Base-by-base conservation (phyloP, 2,329 filamentous ascomycete species). In the Ilyonectria mors-panacis region DNA sequence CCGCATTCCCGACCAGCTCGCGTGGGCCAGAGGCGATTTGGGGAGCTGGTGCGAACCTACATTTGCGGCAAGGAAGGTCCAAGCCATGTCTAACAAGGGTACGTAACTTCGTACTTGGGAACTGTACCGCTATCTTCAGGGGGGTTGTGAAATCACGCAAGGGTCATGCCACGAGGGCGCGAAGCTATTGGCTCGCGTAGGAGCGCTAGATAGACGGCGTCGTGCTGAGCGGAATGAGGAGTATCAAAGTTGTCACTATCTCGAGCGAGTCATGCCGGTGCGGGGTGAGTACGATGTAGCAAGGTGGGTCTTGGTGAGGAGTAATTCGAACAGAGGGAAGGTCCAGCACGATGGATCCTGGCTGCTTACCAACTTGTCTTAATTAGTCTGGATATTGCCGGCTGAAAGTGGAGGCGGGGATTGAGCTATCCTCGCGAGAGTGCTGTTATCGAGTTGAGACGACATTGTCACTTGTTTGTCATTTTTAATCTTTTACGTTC, bases 1-100 rank as follows among this genome's bases (percentile, higher is more conserved):
- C 59, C 59, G 50, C 50, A 62, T 56, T 56, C 30, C 56, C 15
- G 35, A 39, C 56, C 45, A 53, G 51, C 37, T 54, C 44, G 51
- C 23, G 13, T 17, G 6, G 39, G 48, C 48, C 15, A 51, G 48
- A 33, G 26, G 6, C 23, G 48, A n/a, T 23, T 23, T 12, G 5
- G n/a, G 35, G 3, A 12, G 35, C 35, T 19, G 35, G n/a, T 15
- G 26, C 39, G 51, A 62, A 56, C 19, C 26, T 26, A 21, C n/a
- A 5, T 8, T 17, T 6, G 30, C n/a, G 19, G 28, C 8, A 19
- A 19, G 56, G 56, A 48, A 59, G 56, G 56, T 59, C 56, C 56
- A 59, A 48, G 56, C 44, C 39, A 48, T 45, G 26, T 37, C 10
- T 53, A 28, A 21, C 48, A 33, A 2, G 48, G 48, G 10, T 10